Conservation (phyloP, 1,284 basidiomycete species). For the Rhodotorula sp. region DNA sequence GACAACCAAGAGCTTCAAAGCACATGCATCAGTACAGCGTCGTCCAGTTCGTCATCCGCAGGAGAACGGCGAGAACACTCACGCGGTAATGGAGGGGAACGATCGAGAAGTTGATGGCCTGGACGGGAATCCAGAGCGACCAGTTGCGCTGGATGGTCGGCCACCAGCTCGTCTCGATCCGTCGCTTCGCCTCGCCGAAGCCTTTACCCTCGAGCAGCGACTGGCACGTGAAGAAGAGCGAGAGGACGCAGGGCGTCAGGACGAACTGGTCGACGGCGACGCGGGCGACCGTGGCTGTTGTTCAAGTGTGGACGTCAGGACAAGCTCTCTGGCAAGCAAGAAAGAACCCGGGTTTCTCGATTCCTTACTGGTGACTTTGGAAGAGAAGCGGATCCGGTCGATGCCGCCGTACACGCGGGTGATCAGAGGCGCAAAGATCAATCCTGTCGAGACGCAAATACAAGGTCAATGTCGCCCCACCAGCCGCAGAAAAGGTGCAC, state of each 20-base stretch:
- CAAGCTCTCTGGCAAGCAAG: neutral
- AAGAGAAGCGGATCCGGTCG: constrained; percentile 37
- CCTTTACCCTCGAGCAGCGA: constrained; percentile 68
- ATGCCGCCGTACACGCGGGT: constrained; percentile 39
- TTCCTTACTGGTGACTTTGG: constrained; percentile 1
- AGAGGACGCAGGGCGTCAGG: constrained; percentile 66
- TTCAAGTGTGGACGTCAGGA: too few species aligned
- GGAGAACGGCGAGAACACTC: constrained; percentile 70
- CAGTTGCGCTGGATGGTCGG: constrained; percentile 56
- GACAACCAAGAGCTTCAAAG: constrained; percentile 4
- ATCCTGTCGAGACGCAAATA: constrained; percentile 8
- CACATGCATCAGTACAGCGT: neutral
- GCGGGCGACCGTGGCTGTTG: constrained; percentile 49
- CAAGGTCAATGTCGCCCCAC: constrained; percentile 16
- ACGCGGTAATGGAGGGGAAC: constrained; percentile 78
- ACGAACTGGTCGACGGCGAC: constrained; percentile 71
- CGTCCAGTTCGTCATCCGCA: constrained; percentile 69
- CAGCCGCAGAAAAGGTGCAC: neutral
- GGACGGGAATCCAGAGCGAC: constrained; percentile 8
- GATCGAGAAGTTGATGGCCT: constrained; percentile 67
- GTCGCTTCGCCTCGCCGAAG: constrained; percentile 57
- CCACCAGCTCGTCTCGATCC: constrained; percentile 64
- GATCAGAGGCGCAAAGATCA: constrained; percentile 38
- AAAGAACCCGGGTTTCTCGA: too few species aligned
- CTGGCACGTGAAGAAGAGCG: constrained; percentile 72